Evolutionary conservation across 2,329 filamentous ascomycete species (phyloP), one percentile per base, ranked within the genome.

Genomic region (Periconia digitata): DNA sequence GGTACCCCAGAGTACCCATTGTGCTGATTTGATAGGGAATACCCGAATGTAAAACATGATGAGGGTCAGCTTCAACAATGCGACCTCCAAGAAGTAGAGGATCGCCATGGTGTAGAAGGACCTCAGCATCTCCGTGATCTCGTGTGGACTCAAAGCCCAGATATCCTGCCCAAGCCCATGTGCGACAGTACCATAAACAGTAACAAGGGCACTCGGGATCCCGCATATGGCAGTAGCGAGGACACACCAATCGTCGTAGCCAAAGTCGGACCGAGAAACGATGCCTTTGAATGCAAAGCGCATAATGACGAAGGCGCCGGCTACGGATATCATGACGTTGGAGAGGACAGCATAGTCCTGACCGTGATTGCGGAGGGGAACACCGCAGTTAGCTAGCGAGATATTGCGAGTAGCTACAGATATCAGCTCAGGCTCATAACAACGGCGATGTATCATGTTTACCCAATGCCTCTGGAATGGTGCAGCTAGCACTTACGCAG

Each of bases 331-430:
- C 27, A 32, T 32, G 27, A 4, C 57, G 15, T 73, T 60, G 13
- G 67, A 72, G 2, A 70, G 40, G 16, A 62, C 54, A 3, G 64
- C 67, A 34, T 74, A 70, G 6, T 60, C 35, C 6, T 58, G 56
- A 7, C 65, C 67, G 35, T 64, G 64, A 47, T 75, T 61, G n/a
- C 73, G 66, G 17, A 73, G 48, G 1, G 73, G 71, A 12, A 63
- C 66, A 16, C 64, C 64, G 44, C 75, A 78, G 20, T 59, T 62
- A 12, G 70, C 67, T 13, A 62, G 53, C 1, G 74, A 76, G 47
- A 70, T 61, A 51, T 76, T 76, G 51, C 75, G 72, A 4, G 70
- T 72, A 13, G 63, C 71, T 74, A 44, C n/a, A 37, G 37, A 8
- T 2, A 15, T 43, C n/a, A 37, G 35, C 13, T 17, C 32, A 17